A percentile compares a stretch with the other conserved stretches of the same genome.
phyloP scores from a whole-genome alignment of 768 basidiomycete genomes.

The Cystofilobasidium capitatum region DNA sequence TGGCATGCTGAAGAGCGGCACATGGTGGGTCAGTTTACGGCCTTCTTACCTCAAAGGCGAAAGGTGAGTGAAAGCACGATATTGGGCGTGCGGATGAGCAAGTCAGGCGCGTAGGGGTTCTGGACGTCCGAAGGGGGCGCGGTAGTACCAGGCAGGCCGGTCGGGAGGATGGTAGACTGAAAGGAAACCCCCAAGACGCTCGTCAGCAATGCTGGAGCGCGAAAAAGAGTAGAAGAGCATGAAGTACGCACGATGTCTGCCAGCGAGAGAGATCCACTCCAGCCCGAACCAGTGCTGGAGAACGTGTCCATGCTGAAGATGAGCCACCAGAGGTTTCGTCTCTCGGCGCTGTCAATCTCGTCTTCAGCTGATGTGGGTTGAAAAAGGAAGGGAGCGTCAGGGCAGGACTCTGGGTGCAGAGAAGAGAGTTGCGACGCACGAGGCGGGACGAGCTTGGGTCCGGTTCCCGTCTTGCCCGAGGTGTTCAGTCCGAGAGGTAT shows the following conservation, averaged over 20 bases:
- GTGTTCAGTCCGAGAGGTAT: slow-evolving; percentile 15
- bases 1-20: neutral
- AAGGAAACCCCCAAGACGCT: neutral
- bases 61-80: neutral
- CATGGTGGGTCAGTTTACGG: neutral
- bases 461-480: neutral
- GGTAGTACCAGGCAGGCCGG: neutral
- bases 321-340: slow-evolving; percentile 12
- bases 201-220: neutral
- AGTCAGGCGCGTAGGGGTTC: neutral
- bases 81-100: slow-evolving; percentile 5
- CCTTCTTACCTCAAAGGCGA: slow-evolving; percentile 7
- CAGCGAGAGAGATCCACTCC: neutral
- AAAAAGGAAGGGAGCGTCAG: neutral
- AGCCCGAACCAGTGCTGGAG: neutral
- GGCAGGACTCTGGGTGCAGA: neutral
- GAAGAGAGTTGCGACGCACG: neutral
- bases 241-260: slow-evolving; percentile 1
- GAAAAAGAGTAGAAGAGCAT: neutral
- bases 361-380: neutral
- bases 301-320: slow-evolving; percentile 12
- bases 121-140: neutral
- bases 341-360: slow-evolving; percentile 6
- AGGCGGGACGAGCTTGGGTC: neutral
- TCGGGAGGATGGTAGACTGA: slow-evolving; percentile 11